Conservation (phyloP, 495 filamentous ascomycete species). For the Lophium mytilinum region DNA sequence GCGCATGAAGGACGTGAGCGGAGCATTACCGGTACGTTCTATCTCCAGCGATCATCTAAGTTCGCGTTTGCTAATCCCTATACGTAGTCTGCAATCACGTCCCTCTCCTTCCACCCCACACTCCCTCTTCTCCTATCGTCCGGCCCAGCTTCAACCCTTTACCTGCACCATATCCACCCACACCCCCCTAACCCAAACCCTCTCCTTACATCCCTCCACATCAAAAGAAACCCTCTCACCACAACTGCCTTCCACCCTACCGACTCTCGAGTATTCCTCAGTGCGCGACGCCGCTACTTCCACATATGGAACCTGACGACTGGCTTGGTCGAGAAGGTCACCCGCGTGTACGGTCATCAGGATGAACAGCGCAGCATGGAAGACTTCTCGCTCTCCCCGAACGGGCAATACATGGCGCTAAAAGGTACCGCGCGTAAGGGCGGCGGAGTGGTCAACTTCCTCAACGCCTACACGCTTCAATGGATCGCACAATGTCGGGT, state of each 20-base stretch:
- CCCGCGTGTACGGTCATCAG: constrained; percentile 69
- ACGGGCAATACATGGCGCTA: constrained; percentile 75
- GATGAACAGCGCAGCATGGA: constrained; percentile 87
- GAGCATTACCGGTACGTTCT: constrained; percentile 48
- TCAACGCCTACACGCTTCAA: constrained; percentile 72
- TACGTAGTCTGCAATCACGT: constrained; percentile 62
- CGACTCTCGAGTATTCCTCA: constrained; percentile 64
- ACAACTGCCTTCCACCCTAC: constrained; percentile 67
- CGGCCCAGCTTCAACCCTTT: constrained; percentile 73
- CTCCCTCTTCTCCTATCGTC: constrained; percentile 84
- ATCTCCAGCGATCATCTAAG: not conserved
- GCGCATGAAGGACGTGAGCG: constrained; percentile 56
- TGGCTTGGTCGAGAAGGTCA: constrained; percentile 70
- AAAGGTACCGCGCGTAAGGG: constrained; percentile 70
- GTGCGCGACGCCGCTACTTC: constrained; percentile 82
- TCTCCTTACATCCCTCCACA: constrained; percentile 78
- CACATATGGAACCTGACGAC: constrained; percentile 85
- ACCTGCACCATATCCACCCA: constrained; percentile 66
- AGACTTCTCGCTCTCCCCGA: constrained; percentile 73
- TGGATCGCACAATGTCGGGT: constrained; percentile 81
- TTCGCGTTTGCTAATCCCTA: not conserved
- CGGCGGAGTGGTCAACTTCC: constrained; percentile 77
- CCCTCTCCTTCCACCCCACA: constrained; percentile 79
- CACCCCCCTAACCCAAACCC: constrained; percentile 66
- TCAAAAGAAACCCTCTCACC: constrained; percentile 69